Conservation (phyloP, 2,329 filamentous ascomycete genomes). For the Fusarium falciforme region DNA sequence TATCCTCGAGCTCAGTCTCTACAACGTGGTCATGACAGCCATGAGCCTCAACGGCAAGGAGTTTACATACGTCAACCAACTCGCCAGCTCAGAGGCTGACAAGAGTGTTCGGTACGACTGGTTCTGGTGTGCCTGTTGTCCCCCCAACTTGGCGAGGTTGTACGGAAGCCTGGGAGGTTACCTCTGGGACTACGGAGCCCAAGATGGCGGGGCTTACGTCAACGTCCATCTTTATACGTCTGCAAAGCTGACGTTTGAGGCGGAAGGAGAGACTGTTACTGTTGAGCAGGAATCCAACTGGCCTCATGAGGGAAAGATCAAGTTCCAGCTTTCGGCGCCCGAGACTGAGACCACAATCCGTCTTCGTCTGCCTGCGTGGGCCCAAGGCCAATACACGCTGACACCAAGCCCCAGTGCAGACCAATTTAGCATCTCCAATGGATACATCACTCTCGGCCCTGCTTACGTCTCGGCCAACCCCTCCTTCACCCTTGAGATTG, state of each 20-base stretch:
- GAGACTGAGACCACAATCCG: slow-evolving; percentile 53
- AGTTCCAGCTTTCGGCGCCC: slow-evolving; percentile 54
- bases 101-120: slow-evolving; percentile 64
- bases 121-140: slow-evolving; percentile 71
- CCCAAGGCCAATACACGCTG: slow-evolving; percentile 48
- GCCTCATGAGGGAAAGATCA: slow-evolving; percentile 66
- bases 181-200: slow-evolving; percentile 59
- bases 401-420: slow-evolving; percentile 45
- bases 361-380: slow-evolving; percentile 67
- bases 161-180: slow-evolving; percentile 69
- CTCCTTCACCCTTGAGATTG: slow-evolving; percentile 50
- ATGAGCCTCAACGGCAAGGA: slow-evolving; percentile 66
- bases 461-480: slow-evolving; percentile 53
- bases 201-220: slow-evolving; percentile 50
- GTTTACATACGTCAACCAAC: slow-evolving; percentile 72
- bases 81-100: slow-evolving; percentile 64
- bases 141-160: slow-evolving; percentile 67
- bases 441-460: slow-evolving; percentile 61
- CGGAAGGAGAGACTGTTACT: slow-evolving; percentile 48
- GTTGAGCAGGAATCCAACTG: slow-evolving; percentile 60
- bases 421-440: slow-evolving; percentile 49
- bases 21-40: slow-evolving; percentile 69
- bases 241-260: slow-evolving; percentile 56
- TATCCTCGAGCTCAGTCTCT: slow-evolving; percentile 70
- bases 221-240: slow-evolving; percentile 68